phyloP scores from a whole-genome alignment of 208 protist genomes.

The Acanthamoeba royreba region DNA sequence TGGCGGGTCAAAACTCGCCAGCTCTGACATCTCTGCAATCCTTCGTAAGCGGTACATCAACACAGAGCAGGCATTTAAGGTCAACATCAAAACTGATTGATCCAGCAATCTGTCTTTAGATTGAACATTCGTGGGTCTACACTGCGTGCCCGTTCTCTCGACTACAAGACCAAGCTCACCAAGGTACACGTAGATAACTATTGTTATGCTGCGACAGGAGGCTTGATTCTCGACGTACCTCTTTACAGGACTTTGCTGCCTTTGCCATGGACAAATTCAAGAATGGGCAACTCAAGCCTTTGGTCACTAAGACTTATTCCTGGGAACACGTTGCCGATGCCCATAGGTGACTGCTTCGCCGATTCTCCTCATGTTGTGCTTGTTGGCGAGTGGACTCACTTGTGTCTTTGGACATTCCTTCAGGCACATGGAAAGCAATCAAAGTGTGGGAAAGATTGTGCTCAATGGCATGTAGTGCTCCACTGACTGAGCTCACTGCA shows the following conservation, averaged over 20 bases:
- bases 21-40: background rate
- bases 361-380: background rate
- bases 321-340: conserved; percentile 45
- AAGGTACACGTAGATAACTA: background rate
- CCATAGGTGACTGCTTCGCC: background rate
- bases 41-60: conserved; percentile 11
- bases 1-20: background rate
- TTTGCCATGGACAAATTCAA: conserved; percentile 11
- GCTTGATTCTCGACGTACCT: background rate
- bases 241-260: background rate
- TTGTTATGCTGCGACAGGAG: background rate
- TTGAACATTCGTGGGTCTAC: conserved; percentile 60
- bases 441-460: conserved; percentile 63
- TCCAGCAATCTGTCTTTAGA: background rate
- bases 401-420: background rate
- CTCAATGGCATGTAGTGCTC: conserved; percentile 46
- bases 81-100: background rate
- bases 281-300: conserved; percentile 44
- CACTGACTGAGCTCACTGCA: too few relatives aligned
- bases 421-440: conserved; percentile 38
- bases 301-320: conserved; percentile 47
- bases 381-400: too few relatives aligned
- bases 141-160: conserved; percentile 40
- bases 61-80: background rate
- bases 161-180: conserved; percentile 53